Conservation (phyloP, 169 alveolate genomes). For the Miamiensis avidus region DNA sequence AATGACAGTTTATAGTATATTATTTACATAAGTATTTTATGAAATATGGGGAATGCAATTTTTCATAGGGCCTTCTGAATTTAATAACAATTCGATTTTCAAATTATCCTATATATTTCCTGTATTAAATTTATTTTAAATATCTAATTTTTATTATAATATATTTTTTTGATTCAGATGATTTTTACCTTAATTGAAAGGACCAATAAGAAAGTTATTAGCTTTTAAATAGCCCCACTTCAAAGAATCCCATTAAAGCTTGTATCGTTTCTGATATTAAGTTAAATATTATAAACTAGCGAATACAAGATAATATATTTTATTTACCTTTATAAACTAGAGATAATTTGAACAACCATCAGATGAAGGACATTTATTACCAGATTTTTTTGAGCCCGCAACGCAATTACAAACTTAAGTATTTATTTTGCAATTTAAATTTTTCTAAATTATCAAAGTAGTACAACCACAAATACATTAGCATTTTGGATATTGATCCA, state of each 20-base stretch:
- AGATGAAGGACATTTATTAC: conserved; percentile 30
- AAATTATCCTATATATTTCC: conserved; percentile 51
- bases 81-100: conserved; percentile 32
- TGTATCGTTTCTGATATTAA: conserved; percentile 63
- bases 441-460: conserved; percentile 60
- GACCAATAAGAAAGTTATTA: conserved; percentile 72
- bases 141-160: conserved; percentile 1
- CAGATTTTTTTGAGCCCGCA: conserved; percentile 44
- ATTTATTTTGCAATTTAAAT: conserved; percentile 62
- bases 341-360: conserved; percentile 39
- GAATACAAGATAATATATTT: not conserved
- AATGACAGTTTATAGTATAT: not conserved
- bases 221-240: conserved; percentile 76
- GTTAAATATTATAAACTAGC: conserved; percentile 53
- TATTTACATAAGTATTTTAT: too few relatives aligned
- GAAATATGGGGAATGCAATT: conserved; percentile 20
- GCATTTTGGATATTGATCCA: conserved; percentile 72
- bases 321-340: conserved; percentile 31
- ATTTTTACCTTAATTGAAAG: conserved; percentile 41
- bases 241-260: conserved; percentile 61
- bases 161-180: conserved; percentile 21
- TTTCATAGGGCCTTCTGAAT: conserved; percentile 44
- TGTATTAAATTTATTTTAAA: conserved; percentile 58
- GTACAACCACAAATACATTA: conserved; percentile 85
- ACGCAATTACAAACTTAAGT: conserved; percentile 71